These are phyloP conservation scores for Phaeodactylum tricornutum DNA, from an alignment of 108 stramenopile species.

Conservation along the genomic window DNA sequence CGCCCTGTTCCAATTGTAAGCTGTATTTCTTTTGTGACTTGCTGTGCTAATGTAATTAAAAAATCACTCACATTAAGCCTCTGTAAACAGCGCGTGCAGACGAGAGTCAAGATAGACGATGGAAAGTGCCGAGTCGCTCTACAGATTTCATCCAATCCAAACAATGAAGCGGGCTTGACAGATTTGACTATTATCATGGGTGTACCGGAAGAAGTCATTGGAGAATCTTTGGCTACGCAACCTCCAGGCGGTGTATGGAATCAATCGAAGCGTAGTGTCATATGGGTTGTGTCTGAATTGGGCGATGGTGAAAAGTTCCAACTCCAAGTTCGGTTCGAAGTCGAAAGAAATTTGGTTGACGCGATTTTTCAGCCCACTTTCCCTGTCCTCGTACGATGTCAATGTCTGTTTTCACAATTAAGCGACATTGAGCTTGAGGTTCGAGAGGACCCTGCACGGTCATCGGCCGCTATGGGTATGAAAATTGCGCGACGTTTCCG, in stretches of 20 bases:
- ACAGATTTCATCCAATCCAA: slow-evolving; percentile 82
- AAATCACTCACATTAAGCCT: slow-evolving; percentile 1
- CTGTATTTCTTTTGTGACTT: slow-evolving; percentile 5
- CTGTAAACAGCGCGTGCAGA: slow-evolving; percentile 62
- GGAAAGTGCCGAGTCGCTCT: slow-evolving; percentile 63
- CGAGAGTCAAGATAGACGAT: slow-evolving; percentile 48
- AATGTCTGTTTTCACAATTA: slow-evolving; percentile 69
- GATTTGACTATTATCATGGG: slow-evolving; percentile 81
- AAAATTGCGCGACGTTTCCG: slow-evolving; percentile 72
- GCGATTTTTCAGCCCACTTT: slow-evolving; percentile 51
- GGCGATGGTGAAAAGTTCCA: slow-evolving; percentile 84
- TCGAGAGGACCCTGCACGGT: slow-evolving; percentile 35
- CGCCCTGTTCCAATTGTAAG: slow-evolving; percentile 83
- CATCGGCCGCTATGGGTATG: slow-evolving; percentile 53
- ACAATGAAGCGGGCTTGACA: slow-evolving; percentile 65
- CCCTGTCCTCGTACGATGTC: slow-evolving; percentile 69
- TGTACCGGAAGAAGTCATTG: slow-evolving; percentile 46
- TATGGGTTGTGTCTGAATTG: slow-evolving; percentile 77
- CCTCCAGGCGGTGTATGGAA: slow-evolving; percentile 83
- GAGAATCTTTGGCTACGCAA: slow-evolving; percentile 61
- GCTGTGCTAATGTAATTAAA: neutral
- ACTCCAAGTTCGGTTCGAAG: slow-evolving; percentile 65
- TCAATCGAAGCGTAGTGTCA: slow-evolving; percentile 60
- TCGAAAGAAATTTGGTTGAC: too few species aligned
- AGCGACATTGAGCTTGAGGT: slow-evolving; percentile 70